phyloP scores from a whole-genome alignment of 1,139 yeast species.

The Suhomyces bokatorum region DNA sequence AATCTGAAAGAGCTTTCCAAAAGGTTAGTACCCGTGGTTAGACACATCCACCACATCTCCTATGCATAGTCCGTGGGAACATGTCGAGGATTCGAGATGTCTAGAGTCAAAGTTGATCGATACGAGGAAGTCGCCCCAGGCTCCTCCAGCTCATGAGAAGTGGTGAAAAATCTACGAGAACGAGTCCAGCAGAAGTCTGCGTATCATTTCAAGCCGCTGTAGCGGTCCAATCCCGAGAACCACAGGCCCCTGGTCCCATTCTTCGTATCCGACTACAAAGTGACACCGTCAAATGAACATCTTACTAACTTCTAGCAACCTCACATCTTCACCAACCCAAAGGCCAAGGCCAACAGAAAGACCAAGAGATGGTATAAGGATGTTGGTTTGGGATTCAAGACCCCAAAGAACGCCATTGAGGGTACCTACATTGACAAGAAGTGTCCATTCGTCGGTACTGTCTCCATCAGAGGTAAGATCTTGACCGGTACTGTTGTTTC shows the following conservation, averaged over 20 bases:
- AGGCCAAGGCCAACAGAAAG: conserved; percentile 97
- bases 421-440: conserved; percentile 99
- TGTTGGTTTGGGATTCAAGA: conserved; percentile 99
- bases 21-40: conserved; percentile 65
- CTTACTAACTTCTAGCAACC: conserved; percentile 80
- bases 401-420: conserved; percentile 98
- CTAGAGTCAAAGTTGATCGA: not conserved
- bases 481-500: conserved; percentile 98
- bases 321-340: conserved; percentile 99
- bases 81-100: not conserved
- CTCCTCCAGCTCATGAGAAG: not conserved
- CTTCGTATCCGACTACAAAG: not conserved
- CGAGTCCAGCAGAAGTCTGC: not conserved
- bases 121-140: not conserved
- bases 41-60: not conserved
- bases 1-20: conserved; percentile 99
- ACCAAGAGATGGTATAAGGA: conserved; percentile 99
- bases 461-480: conserved; percentile 99
- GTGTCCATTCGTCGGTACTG: conserved; percentile 97
- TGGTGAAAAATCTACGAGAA: not conserved
- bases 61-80: not conserved
- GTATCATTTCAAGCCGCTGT: not conserved
- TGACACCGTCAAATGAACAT: not conserved
- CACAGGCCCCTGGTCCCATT: too few relatives aligned
- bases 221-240: not conserved